phyloP scores from a whole-genome alignment of 148 eudicot genomes.

The Camellia granthamiana region DNA sequence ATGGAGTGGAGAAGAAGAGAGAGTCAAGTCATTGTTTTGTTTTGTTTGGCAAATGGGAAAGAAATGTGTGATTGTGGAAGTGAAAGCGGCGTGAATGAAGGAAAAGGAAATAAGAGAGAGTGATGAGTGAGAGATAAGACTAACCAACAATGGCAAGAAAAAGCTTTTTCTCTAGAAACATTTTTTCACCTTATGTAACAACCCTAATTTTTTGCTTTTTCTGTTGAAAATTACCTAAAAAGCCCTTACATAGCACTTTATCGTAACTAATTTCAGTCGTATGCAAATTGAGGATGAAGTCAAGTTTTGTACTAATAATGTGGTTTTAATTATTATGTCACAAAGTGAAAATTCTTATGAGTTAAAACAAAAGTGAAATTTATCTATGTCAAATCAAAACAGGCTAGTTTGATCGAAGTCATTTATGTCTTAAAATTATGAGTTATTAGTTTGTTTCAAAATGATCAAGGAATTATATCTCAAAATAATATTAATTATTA shows the following conservation, averaged over 20 bases:
- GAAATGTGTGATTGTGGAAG: constrained; percentile 24
- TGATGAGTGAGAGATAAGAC: constrained; percentile 19
- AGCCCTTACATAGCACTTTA: neutral
- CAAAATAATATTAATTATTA: too few relatives aligned
- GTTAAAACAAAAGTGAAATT: too few relatives aligned
- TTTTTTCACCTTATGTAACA: neutral
- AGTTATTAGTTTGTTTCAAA: too few relatives aligned
- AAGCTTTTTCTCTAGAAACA: neutral
- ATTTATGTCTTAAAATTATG: too few relatives aligned
- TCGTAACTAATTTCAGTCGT: too few relatives aligned
- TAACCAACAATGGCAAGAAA: constrained; percentile 17
- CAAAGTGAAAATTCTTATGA: too few relatives aligned
- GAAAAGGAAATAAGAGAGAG: constrained; percentile 17
- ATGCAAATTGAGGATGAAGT: too few relatives aligned
- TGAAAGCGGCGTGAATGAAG: constrained; percentile 73
- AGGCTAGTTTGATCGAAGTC: too few relatives aligned
- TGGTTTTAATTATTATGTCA: too few relatives aligned
- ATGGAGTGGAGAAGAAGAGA: constrained; percentile 19
- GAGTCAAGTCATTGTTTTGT: neutral
- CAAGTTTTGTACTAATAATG: too few relatives aligned
- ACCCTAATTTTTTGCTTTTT: neutral
- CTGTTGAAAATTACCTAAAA: neutral
- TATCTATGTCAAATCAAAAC: too few relatives aligned
- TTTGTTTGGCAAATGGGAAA: constrained; percentile 14
- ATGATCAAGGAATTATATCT: too few relatives aligned